Conservation (phyloP, 352 stramenopile species). For the Phytophthora pisi region DNA sequence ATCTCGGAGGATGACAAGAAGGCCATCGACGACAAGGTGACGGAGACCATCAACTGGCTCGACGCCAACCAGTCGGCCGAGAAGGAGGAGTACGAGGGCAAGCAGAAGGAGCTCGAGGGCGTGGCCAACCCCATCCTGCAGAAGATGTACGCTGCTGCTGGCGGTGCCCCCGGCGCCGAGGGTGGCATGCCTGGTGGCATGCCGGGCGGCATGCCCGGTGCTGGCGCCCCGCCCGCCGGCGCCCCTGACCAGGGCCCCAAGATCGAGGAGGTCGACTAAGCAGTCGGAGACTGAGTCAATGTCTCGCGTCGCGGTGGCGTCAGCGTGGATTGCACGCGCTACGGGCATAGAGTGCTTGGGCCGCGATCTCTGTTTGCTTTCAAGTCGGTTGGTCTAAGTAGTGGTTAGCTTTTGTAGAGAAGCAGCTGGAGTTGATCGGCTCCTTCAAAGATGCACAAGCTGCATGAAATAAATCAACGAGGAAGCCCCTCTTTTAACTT, state of each 20-base stretch:
- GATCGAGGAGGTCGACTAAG: slow-evolving; percentile 87
- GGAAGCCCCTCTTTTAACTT: slow-evolving; percentile 29
- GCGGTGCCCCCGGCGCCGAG: slow-evolving; percentile 45
- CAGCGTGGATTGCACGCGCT: slow-evolving; percentile 38
- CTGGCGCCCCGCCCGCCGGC: slow-evolving; percentile 29
- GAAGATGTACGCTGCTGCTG: slow-evolving; percentile 78
- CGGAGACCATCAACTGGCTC: slow-evolving; percentile 98
- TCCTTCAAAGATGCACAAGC: slow-evolving; percentile 30
- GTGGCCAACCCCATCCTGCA: slow-evolving; percentile 88
- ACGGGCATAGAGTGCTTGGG: slow-evolving; percentile 32
- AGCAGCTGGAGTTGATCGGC: slow-evolving; percentile 31
- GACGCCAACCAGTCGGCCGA: slow-evolving; percentile 91
- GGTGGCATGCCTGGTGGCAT: slow-evolving; percentile 45
- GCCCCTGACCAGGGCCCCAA: slow-evolving; percentile 71
- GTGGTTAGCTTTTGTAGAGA: slow-evolving; percentile 38
- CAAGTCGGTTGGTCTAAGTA: slow-evolving; percentile 20
- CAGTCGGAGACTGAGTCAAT: slow-evolving; percentile 18
- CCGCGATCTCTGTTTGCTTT: slow-evolving; percentile 29
- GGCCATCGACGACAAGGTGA: slow-evolving; percentile 88
- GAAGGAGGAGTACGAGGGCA: slow-evolving; percentile 83
- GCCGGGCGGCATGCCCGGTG: slow-evolving; percentile 40
- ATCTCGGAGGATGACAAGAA: slow-evolving; percentile 92
- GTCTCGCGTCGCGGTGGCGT: slow-evolving; percentile 32
- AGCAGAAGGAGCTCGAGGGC: slow-evolving; percentile 91
- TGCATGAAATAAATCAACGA: slow-evolving; percentile 34